Evolutionary conservation across 2,329 filamentous ascomycete genomes (phyloP).

Genomic region (Drechslera avenae): DNA sequence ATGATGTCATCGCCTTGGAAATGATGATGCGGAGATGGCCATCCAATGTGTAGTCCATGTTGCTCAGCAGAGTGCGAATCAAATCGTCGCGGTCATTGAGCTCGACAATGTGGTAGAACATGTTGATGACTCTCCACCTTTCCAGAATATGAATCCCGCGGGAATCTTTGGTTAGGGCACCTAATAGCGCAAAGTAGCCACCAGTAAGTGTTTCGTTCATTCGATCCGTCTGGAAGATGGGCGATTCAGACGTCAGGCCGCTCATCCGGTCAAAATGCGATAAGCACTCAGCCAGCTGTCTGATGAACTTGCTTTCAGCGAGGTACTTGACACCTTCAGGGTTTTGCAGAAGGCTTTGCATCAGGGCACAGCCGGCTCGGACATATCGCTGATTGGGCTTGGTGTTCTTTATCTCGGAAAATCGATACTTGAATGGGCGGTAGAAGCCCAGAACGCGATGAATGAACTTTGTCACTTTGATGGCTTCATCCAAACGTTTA

Average conservation of each 20-base stretch:
- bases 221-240: constrained; percentile 85
- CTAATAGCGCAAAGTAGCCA: constrained; percentile 93
- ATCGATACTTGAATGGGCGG: constrained; percentile 94
- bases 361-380: constrained; percentile 82
- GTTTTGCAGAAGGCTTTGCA: constrained; percentile 85
- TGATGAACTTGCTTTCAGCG: constrained; percentile 86
- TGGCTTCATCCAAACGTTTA: constrained; percentile 90
- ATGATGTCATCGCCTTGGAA: constrained; percentile 90
- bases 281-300: constrained; percentile 93
- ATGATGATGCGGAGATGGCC: constrained; percentile 91
- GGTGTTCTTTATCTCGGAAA: constrained; percentile 87
- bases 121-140: constrained; percentile 97
- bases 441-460: constrained; percentile 95
- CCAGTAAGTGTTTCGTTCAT: constrained; percentile 86
- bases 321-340: constrained; percentile 84
- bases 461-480: constrained; percentile 93
- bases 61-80: constrained; percentile 83
- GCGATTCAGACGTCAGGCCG: constrained; percentile 74
- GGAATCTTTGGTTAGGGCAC: constrained; percentile 79
- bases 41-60: constrained; percentile 85
- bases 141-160: constrained; percentile 90
- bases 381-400: constrained; percentile 95
- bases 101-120: constrained; percentile 99
- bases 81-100: constrained; percentile 88
- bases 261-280: constrained; percentile 90